Conservation (phyloP, 495 filamentous ascomycete species). For the Penicillium paradoxum region DNA sequence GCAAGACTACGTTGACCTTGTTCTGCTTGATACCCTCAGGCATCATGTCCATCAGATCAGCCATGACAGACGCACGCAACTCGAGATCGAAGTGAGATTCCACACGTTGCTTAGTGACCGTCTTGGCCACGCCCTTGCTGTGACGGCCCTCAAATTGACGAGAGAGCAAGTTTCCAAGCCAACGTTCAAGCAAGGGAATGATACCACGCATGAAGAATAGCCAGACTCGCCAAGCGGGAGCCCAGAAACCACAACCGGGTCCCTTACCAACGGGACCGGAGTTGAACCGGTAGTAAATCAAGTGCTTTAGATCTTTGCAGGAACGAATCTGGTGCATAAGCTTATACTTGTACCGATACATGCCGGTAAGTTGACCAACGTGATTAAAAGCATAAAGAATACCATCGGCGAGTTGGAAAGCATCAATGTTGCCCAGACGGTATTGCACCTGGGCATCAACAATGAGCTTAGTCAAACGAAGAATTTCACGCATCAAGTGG, state of each 20-base stretch:
- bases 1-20: conserved; percentile 96
- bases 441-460: conserved; percentile 99
- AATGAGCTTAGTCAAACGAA: conserved; percentile 96
- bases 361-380: conserved; percentile 96
- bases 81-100: conserved; percentile 99
- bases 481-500: conserved; percentile 97
- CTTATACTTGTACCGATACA: conserved; percentile 99
- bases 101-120: conserved; percentile 97
- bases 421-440: conserved; percentile 95
- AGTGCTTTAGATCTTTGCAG: conserved; percentile 98
- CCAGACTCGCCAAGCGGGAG: conserved; percentile 98
- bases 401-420: conserved; percentile 97
- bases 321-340: conserved; percentile 99
- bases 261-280: conserved; percentile 96
- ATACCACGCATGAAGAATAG: conserved; percentile 99
- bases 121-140: conserved; percentile 99
- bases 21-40: conserved; percentile 99
- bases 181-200: conserved; percentile 92
- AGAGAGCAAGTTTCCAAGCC: conserved; percentile 94
- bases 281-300: conserved; percentile 99
- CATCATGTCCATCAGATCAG: conserved; percentile 99
- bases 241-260: conserved; percentile 98
- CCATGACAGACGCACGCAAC: conserved; percentile 96
- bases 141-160: conserved; percentile 98
- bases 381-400: conserved; percentile 99